phyloP scores from a whole-genome alignment of 768 basidiomycete species.

The Daedaleopsis sinensis region DNA sequence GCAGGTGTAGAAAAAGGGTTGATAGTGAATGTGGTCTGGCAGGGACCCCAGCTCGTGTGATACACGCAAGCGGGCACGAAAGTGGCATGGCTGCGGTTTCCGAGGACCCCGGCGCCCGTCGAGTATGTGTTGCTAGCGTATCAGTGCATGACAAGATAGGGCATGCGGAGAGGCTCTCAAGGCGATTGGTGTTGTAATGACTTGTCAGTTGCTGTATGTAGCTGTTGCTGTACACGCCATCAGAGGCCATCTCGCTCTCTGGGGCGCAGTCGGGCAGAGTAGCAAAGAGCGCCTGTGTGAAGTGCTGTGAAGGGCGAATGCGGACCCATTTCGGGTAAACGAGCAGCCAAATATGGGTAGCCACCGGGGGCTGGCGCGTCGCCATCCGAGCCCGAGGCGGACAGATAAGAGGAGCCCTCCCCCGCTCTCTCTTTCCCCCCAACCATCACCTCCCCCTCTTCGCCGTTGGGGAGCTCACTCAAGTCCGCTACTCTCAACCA shows the following conservation, averaged over 20 bases:
- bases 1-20: background rate
- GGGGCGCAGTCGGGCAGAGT: too few species aligned
- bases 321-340: conserved; percentile 12
- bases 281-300: conserved; percentile 4
- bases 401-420: conserved; percentile 20
- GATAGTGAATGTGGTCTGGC: background rate
- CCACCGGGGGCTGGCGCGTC: conserved; percentile 7
- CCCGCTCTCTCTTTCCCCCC: conserved; percentile 15
- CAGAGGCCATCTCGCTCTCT: too few species aligned
- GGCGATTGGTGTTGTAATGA: too few species aligned
- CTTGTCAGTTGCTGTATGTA: too few species aligned
- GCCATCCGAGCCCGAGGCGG: background rate
- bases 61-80: conserved; percentile 15
- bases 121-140: background rate
- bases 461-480: conserved; percentile 15
- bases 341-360: conserved; percentile 7
- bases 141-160: too few species aligned
- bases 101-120: conserved; percentile 1
- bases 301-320: conserved; percentile 8
- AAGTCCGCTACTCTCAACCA: background rate
- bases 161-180: too few species aligned
- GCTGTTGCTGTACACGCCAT: too few species aligned
- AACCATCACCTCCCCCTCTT: conserved; percentile 26
- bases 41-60: conserved; percentile 19
- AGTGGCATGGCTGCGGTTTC: conserved; percentile 7